phyloP scores from a whole-genome alignment of 306 rosid genomes.

The Urtica urens region DNA sequence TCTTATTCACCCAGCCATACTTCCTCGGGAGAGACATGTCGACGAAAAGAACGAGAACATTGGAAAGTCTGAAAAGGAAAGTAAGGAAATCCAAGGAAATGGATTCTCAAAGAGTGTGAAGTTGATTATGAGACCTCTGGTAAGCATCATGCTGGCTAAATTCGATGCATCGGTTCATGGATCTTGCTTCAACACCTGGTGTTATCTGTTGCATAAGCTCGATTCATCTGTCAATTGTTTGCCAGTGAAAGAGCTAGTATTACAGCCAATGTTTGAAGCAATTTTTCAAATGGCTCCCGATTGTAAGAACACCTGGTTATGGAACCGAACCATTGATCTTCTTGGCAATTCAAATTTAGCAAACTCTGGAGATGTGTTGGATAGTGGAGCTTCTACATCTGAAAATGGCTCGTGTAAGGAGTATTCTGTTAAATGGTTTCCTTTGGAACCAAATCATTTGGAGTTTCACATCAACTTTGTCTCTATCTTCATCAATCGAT shows the following conservation, averaged over 20 bases:
- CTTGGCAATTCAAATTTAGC: constrained; percentile 44
- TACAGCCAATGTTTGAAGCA: constrained; percentile 54
- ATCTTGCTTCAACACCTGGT: constrained; percentile 78
- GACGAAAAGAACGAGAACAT: constrained; percentile 19
- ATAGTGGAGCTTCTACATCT: constrained; percentile 20
- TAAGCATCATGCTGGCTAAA: constrained; percentile 51
- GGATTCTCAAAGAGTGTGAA: constrained; percentile 52
- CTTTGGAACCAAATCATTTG: constrained; percentile 59
- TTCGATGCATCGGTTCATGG: constrained; percentile 52
- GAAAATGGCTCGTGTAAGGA: constrained; percentile 48
- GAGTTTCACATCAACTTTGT: constrained; percentile 54
- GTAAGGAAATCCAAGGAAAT: constrained; percentile 25
- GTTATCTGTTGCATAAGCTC: constrained; percentile 62
- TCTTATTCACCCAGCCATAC: constrained; percentile 36
- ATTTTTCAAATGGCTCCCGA: constrained; percentile 50
- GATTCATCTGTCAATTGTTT: constrained; percentile 46
- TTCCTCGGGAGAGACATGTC: constrained; percentile 22
- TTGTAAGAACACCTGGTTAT: constrained; percentile 40
- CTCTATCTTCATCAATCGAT: constrained; percentile 36
- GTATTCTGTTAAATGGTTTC: constrained; percentile 52
- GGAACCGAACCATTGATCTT: constrained; percentile 51
- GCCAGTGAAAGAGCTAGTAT: constrained; percentile 31
- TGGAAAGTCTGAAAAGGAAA: constrained; percentile 15
- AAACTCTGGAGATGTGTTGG: constrained; percentile 30
- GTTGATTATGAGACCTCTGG: constrained; percentile 78